Evolutionary conservation across 2,329 filamentous ascomycete genomes (phyloP).

Genomic region (Aciculosporium take): DNA sequence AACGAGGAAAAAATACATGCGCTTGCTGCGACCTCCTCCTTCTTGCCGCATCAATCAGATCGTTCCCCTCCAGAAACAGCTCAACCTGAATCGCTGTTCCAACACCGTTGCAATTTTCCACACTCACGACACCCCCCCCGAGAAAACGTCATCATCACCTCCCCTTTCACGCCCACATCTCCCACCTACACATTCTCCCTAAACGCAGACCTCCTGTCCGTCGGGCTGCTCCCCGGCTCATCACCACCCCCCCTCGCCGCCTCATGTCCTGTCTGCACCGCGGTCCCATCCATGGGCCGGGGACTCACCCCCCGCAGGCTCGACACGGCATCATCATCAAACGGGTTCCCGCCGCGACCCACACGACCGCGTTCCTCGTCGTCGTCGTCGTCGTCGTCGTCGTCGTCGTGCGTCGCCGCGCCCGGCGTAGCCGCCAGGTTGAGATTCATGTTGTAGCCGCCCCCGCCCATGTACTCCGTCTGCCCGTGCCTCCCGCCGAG

Average conservation of each 20-base stretch:
- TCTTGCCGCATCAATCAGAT: too few relatives aligned
- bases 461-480: constrained; percentile 21
- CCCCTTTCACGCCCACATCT: too few relatives aligned
- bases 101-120: too few relatives aligned
- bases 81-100: too few relatives aligned
- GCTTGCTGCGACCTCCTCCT: too few relatives aligned
- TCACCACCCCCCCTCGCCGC: constrained; percentile 16
- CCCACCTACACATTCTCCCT: constrained; percentile 50
- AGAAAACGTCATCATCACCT: not conserved
- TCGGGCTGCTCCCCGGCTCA: constrained; percentile 39
- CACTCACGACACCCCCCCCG: too few relatives aligned
- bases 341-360: constrained; percentile 47
- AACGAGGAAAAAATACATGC: too few relatives aligned
- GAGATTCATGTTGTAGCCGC: constrained; percentile 36
- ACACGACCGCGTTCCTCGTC: constrained; percentile 18
- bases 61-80: too few relatives aligned
- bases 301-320: constrained; percentile 63
- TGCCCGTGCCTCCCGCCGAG: constrained; percentile 39
- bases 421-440: constrained; percentile 27
- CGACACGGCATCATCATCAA: constrained; percentile 52
- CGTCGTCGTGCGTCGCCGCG: constrained; percentile 15
- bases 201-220: constrained; percentile 56
- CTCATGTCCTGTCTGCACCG: constrained; percentile 13
- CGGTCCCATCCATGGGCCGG: constrained; percentile 47
- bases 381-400: constrained; percentile 16